These are phyloP conservation scores for Penicillium occitanis DNA, from an alignment of 2,329 filamentous ascomycete species.

Conservation along the genomic window DNA sequence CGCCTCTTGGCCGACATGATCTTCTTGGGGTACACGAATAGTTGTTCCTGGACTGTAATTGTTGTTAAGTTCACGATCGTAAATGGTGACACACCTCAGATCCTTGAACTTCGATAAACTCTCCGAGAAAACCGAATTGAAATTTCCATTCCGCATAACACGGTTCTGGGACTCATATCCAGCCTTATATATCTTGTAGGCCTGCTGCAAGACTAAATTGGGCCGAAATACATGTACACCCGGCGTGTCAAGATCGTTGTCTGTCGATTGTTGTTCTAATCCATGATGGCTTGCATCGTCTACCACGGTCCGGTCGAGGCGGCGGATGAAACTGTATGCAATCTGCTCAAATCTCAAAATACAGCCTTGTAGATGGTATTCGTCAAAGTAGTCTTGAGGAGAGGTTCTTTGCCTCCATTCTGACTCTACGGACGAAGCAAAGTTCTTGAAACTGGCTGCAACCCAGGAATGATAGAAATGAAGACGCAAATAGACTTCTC, in stretches of 20 bases:
- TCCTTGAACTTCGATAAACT: background rate
- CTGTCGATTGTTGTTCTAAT: background rate
- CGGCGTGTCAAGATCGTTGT: background rate
- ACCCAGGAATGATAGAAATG: conserved; percentile 17
- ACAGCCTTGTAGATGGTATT: background rate
- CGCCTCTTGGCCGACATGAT: background rate
- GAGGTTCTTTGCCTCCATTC: conserved; percentile 5
- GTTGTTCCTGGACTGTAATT: background rate
- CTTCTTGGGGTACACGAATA: background rate
- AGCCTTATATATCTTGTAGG: conserved; percentile 8
- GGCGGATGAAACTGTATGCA: background rate
- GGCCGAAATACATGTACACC: background rate
- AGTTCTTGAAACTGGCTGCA: conserved; percentile 6
- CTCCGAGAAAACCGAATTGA: background rate
- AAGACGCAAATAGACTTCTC: conserved; percentile 7
- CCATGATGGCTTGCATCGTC: background rate
- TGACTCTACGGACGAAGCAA: background rate
- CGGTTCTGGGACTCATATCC: conserved; percentile 5
- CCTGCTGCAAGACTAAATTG: background rate
- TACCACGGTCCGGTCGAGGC: background rate
- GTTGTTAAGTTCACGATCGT: conserved; percentile 2
- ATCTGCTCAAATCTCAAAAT: background rate
- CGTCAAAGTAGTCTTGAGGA: background rate
- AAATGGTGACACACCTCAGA: background rate
- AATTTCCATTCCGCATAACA: background rate